Evolutionary conservation across 164 flowering plant species (phyloP).

Genomic region (Pachysandra terminalis): DNA sequence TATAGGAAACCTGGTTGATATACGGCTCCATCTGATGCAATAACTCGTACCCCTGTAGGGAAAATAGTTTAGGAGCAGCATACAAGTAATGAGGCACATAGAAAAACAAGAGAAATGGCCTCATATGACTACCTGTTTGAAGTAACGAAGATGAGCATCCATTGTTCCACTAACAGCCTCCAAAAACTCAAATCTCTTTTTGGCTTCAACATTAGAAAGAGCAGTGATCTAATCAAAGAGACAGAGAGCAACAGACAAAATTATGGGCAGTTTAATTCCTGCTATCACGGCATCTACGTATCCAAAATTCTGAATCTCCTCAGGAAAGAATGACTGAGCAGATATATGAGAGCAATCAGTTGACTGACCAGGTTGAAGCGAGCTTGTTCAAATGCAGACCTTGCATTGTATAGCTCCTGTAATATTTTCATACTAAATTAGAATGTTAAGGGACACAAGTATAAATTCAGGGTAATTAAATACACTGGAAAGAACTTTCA

Average conservation of each 20-base stretch:
- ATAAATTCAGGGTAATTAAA: slow-evolving; percentile 8
- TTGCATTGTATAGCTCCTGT: slow-evolving; percentile 92
- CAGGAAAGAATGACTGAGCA: slow-evolving; percentile 2
- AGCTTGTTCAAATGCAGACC: slow-evolving; percentile 91
- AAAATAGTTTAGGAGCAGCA: slow-evolving; percentile 10
- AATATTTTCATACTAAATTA: slow-evolving; percentile 47
- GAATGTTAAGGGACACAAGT: slow-evolving; percentile 26
- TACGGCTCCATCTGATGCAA: slow-evolving; percentile 99
- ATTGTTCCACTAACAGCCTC: slow-evolving; percentile 96
- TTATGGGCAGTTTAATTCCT: background rate
- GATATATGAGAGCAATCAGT: background rate
- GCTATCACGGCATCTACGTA: background rate
- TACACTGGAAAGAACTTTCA: background rate
- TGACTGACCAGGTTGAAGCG: slow-evolving; percentile 82
- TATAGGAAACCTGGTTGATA: slow-evolving; percentile 73
- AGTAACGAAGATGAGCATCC: slow-evolving; percentile 97
- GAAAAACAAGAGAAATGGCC: background rate
- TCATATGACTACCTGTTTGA: slow-evolving; percentile 68
- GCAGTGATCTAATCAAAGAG: slow-evolving; percentile 60
- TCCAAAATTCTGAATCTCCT: background rate
- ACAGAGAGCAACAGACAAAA: background rate
- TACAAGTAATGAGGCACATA: slow-evolving; percentile 1
- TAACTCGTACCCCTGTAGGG: slow-evolving; percentile 85
- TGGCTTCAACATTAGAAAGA: slow-evolving; percentile 87
- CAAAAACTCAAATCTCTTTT: slow-evolving; percentile 92